A percentile compares a stretch with the other conserved stretches of the same genome.
Conservation (phyloP, 2,329 filamentous ascomycete species). For the Fusarium sp. region DNA sequence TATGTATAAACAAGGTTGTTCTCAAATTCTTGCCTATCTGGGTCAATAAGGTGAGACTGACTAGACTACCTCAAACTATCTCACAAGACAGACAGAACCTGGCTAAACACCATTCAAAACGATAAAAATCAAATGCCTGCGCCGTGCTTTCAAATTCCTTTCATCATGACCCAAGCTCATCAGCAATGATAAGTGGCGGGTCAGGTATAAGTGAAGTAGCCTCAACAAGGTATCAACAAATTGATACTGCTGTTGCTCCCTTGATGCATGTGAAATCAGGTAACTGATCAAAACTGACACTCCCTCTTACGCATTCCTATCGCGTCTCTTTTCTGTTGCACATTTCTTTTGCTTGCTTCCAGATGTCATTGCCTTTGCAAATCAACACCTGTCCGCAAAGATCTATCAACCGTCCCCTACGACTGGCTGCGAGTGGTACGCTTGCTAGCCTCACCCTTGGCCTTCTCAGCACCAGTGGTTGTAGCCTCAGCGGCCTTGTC, state of each 20-base stretch:
- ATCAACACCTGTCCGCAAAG: not conserved
- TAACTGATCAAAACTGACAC: conserved; percentile 34
- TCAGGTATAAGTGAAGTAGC: conserved; percentile 9
- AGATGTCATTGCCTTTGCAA: conserved; percentile 8
- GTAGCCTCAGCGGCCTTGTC: conserved; percentile 68
- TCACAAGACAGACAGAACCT: not conserved
- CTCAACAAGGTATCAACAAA: conserved; percentile 26
- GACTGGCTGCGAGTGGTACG: conserved; percentile 65
- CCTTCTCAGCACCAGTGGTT: conserved; percentile 70
- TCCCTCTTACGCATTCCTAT: conserved; percentile 23
- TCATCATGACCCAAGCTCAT: conserved; percentile 8
- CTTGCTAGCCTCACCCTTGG: conserved; percentile 75
- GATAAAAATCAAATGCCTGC: conserved; percentile 27
- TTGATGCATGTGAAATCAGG: conserved; percentile 32
- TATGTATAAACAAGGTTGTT: not conserved
- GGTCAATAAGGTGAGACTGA: conserved; percentile 9
- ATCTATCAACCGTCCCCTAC: conserved; percentile 45
- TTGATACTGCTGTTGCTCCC: conserved; percentile 30
- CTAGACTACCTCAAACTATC: not conserved
- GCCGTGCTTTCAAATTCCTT: conserved; percentile 24
- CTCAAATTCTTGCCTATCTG: conserved; percentile 19
- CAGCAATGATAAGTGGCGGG: not conserved
- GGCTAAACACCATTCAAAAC: conserved; percentile 12
- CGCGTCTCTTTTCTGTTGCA: conserved; percentile 10
- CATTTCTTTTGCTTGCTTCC: conserved; percentile 16